Evolutionary conservation across 192 early-diverging fungal species (phyloP).

Genomic region (Coemansia sp.): DNA sequence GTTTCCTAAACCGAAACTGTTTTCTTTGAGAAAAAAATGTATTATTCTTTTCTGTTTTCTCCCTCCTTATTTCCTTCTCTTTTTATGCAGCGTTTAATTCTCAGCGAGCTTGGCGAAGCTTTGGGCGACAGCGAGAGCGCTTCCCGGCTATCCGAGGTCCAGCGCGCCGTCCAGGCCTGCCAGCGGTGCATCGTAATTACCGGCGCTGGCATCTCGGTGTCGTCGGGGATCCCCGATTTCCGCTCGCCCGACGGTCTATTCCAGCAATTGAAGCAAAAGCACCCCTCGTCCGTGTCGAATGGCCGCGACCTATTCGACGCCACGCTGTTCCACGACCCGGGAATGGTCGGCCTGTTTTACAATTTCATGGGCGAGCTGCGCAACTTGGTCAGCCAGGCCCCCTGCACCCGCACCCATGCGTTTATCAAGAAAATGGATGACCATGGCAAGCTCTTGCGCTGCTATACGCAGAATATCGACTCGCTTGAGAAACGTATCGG

Average conservation of each 20-base stretch:
- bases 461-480: conserved; percentile 99
- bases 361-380: conserved; percentile 85
- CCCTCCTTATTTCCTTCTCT: not conserved
- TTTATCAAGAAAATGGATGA: conserved; percentile 80
- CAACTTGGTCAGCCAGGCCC: conserved; percentile 65
- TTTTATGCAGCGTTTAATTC: conserved; percentile 25
- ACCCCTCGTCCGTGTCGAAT: conserved; percentile 72
- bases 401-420: conserved; percentile 77
- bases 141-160: conserved; percentile 7
- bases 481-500: conserved; percentile 79
- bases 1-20: too few relatives aligned
- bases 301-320: conserved; percentile 92
- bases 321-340: conserved; percentile 73
- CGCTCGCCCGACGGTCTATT: conserved; percentile 93
- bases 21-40: too few relatives aligned
- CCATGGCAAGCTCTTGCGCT: conserved; percentile 74
- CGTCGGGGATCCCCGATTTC: conserved; percentile 97
- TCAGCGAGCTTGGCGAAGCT: conserved; percentile 9
- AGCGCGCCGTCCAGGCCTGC: conserved; percentile 37
- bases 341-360: conserved; percentile 61
- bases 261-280: conserved; percentile 69
- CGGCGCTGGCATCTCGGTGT: conserved; percentile 83
- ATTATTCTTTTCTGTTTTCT: not conserved
- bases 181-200: conserved; percentile 52
- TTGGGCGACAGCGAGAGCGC: not conserved